Evolutionary conservation across 805 yeast genomes (phyloP), one percentile per base, ranked within the genome.

Genomic region (Hanseniaspora meyeri): DNA sequence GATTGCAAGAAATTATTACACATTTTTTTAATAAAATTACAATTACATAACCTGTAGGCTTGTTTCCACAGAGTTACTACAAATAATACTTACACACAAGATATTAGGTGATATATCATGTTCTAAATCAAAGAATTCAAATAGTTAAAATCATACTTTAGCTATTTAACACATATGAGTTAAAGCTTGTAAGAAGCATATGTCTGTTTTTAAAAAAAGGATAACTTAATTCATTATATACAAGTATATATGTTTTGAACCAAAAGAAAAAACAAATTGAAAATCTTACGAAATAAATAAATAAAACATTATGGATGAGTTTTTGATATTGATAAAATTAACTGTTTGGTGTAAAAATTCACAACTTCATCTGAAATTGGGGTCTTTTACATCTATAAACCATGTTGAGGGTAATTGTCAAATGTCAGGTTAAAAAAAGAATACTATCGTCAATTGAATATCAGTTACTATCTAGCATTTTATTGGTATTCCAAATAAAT

Each of bases 391-490:
- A 24, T 24, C 27, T 24, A 24, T 24, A 24, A 24, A 24, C 27
- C 27, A 24, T 24, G 27, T 24, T 24, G 31, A 42, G n/a, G 14
- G 31, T 24, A 42, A 42, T 24, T 27, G n/a, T 42, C 45, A 42
- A 42, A 31, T n/a, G 17, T 50, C 54, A 50, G 54, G 27, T n/a
- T 27, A 36, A 20, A 32, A 43, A 34, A 51, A 43, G 55, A 51
- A 51, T 51, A 51, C 55, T 51, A 29, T 51, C 55, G 46, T 16
- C 39, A 38, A 51, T 37, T 32, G 31, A 10, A 34, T 43, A 51
- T 51, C 55, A 51, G 55, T 34, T 51, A 51, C 55, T 51, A 51
- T 51, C 55, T 51, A 51, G 55, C 55, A 20, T 43, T 50, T 42
- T 40, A 51, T 51, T 51, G 55, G 55, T 51, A 51, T 51, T 51